Evolutionary conservation across 768 basidiomycete genomes (phyloP).

Genomic region (Amanita subjunquillea): DNA sequence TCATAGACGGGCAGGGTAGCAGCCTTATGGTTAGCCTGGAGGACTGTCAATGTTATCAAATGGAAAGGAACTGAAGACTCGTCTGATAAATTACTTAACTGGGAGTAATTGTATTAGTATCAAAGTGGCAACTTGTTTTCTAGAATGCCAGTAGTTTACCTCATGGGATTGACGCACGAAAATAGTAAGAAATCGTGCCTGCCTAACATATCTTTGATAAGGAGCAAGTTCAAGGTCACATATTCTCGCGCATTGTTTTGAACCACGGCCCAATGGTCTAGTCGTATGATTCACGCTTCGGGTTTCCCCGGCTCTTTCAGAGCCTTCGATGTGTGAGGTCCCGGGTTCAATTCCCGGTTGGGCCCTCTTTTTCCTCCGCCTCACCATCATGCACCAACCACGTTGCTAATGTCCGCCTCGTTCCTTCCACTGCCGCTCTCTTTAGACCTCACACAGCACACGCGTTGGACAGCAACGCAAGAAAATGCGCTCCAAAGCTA

Average conservation of each 20-base stretch:
- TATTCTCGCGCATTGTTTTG: background rate
- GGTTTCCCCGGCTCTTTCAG: slow-evolving; percentile 8
- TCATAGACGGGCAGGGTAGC: background rate
- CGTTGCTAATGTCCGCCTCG: background rate
- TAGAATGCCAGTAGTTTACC: too few relatives aligned
- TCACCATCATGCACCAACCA: background rate
- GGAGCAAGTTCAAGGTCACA: background rate
- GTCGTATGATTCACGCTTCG: slow-evolving; percentile 21
- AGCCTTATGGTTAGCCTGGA: too few relatives aligned
- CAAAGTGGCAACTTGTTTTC: too few relatives aligned
- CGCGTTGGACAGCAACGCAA: slow-evolving; percentile 2
- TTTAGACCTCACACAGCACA: slow-evolving; percentile 1
- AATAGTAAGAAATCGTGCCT: background rate
- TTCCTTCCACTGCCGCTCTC: background rate
- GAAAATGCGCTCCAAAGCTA: slow-evolving; percentile 1
- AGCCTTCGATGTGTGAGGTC: slow-evolving; percentile 15
- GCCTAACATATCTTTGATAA: too few relatives aligned
- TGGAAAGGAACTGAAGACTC: too few relatives aligned
- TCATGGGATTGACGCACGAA: too few relatives aligned
- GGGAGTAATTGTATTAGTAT: background rate
- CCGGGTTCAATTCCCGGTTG: slow-evolving; percentile 21
- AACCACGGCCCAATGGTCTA: slow-evolving; percentile 15
- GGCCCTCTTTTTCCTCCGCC: slow-evolving; percentile 11
- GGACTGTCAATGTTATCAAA: too few relatives aligned
- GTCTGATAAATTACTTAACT: too few relatives aligned